phyloP scores from a whole-genome alignment of 495 filamentous ascomycete species.

The Penicillium pulvis region DNA sequence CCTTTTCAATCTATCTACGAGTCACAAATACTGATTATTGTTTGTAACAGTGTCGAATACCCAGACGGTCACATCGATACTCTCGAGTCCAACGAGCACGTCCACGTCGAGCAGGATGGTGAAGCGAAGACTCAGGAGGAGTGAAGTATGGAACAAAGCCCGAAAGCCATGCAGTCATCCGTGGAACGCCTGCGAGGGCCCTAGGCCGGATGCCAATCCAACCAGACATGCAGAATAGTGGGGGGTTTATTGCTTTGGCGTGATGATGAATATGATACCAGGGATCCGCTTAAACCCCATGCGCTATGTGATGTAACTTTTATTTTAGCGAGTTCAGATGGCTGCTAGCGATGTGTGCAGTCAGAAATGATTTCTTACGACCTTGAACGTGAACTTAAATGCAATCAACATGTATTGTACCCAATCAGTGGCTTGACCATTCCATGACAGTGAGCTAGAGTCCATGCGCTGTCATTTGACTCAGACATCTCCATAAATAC shows the following conservation, averaged over 20 bases:
- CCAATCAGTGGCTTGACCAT: neutral
- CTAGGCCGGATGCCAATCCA: constrained; percentile 5
- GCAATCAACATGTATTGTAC: neutral
- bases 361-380: constrained; percentile 8
- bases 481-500: neutral
- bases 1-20: neutral
- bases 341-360: neutral
- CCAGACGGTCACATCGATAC: constrained; percentile 63
- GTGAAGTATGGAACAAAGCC: neutral
- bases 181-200: neutral
- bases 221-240: constrained; percentile 2
- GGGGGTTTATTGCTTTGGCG: constrained; percentile 16
- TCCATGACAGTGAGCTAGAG: neutral
- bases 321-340: constrained; percentile 7
- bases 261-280: constrained; percentile 23
- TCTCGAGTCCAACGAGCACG: constrained; percentile 64
- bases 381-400: constrained; percentile 1
- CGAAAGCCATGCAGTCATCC: constrained; percentile 5
- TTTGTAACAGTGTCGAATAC: constrained; percentile 64
- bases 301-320: constrained; percentile 10
- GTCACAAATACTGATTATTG: constrained; percentile 16
- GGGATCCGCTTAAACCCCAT: constrained; percentile 15
- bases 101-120: constrained; percentile 76
- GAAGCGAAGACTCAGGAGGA: constrained; percentile 69
- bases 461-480: neutral